A percentile compares a stretch with the other conserved stretches of the same genome.
These are phyloP conservation scores for Penicillium diatomitis DNA, from an alignment of 495 filamentous ascomycete species.

Conservation along the genomic window DNA sequence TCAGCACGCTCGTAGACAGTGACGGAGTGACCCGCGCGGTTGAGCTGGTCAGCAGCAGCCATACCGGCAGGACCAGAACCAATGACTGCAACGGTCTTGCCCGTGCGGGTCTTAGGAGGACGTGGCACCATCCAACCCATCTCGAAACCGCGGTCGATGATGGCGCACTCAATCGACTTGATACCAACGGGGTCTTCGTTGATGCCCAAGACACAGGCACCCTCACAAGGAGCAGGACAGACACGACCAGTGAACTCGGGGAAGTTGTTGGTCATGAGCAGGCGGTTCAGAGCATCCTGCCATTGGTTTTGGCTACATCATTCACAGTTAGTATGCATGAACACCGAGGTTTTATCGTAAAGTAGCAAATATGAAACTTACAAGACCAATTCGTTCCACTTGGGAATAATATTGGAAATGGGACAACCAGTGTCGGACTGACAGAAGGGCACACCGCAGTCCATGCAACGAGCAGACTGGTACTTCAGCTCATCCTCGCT, in stretches of 20 bases:
- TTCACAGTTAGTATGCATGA: too few species aligned
- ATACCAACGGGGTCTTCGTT: slow-evolving; percentile 98
- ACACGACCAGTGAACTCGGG: slow-evolving; percentile 98
- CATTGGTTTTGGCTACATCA: slow-evolving; percentile 59
- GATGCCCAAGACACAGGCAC: slow-evolving; percentile 95
- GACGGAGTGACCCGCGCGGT: slow-evolving; percentile 83
- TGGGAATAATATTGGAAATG: slow-evolving; percentile 99
- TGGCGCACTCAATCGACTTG: slow-evolving; percentile 98
- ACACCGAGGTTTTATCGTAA: too few species aligned
- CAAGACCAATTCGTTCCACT: slow-evolving; percentile 96
- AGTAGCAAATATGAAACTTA: neutral
- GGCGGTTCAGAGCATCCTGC: slow-evolving; percentile 88
- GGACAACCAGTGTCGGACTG: slow-evolving; percentile 96
- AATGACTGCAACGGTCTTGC: slow-evolving; percentile 87
- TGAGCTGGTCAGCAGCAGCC: slow-evolving; percentile 88
- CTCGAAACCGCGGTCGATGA: slow-evolving; percentile 98
- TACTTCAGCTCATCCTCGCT: slow-evolving; percentile 98
- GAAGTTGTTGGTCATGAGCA: slow-evolving; percentile 99
- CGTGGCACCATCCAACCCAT: slow-evolving; percentile 97
- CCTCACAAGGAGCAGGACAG: slow-evolving; percentile 95
- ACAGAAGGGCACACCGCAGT: slow-evolving; percentile 99
- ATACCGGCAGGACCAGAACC: slow-evolving; percentile 93
- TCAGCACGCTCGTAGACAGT: slow-evolving; percentile 96
- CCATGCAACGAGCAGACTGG: slow-evolving; percentile 98
- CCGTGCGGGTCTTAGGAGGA: slow-evolving; percentile 71